These are phyloP conservation scores for Carex parvula DNA, from an alignment of 176 grass and related monocot genomes.

Conservation along the genomic window DNA sequence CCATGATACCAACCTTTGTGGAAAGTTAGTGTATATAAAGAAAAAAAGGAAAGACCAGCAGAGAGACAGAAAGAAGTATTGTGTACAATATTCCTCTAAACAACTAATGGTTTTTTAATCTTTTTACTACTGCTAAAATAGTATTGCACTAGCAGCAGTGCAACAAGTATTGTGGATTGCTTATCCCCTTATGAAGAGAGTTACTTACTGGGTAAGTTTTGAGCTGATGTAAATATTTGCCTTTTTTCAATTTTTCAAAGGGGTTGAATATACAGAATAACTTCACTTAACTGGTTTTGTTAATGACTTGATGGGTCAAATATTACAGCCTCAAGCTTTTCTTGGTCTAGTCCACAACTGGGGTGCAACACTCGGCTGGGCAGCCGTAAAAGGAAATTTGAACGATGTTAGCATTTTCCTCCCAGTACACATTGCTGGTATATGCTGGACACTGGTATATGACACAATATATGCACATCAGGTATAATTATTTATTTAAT, in stretches of 20 bases:
- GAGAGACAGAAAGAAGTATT: too few species aligned
- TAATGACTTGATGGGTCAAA: background rate
- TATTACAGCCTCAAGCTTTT: slow-evolving; percentile 45
- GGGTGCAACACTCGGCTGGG: slow-evolving; percentile 40
- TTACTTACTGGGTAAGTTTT: slow-evolving; percentile 44
- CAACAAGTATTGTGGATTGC: slow-evolving; percentile 7
- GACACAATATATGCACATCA: slow-evolving; percentile 58
- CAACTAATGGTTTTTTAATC: background rate
- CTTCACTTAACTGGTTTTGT: background rate
- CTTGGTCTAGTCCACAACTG: slow-evolving; percentile 42
- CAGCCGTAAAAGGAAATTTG: slow-evolving; percentile 39
- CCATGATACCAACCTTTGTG: background rate
- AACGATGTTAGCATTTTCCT: slow-evolving; percentile 33
- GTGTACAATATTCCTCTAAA: background rate
- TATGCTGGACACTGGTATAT: slow-evolving; percentile 59
- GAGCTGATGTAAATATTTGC: background rate
- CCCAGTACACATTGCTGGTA: slow-evolving; percentile 36
- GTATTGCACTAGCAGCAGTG: background rate
- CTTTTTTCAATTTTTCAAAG: background rate
- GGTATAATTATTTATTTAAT: slow-evolving; percentile 20
- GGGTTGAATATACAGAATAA: background rate
- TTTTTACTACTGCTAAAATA: background rate
- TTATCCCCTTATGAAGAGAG: slow-evolving; percentile 53
- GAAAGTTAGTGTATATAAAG: background rate
- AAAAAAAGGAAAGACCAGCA: background rate